Conservation (phyloP, 2,329 filamentous ascomycete species). For the Stagonosporopsis tanaceti region DNA sequence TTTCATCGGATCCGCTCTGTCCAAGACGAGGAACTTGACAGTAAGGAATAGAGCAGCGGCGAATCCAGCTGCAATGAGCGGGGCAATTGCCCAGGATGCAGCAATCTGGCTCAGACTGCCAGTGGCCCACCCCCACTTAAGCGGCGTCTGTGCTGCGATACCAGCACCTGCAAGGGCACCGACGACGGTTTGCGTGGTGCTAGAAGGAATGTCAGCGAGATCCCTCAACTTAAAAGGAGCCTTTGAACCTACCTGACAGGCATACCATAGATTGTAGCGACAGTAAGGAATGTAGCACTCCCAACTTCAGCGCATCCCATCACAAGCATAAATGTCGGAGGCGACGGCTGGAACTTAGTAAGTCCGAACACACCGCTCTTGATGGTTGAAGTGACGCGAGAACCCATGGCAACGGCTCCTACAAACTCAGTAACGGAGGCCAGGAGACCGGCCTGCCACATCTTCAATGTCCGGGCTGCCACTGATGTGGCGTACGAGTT, state of each 20-base stretch:
- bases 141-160: slow-evolving; percentile 53
- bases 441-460: slow-evolving; percentile 62
- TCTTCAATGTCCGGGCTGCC: slow-evolving; percentile 60
- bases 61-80: slow-evolving; percentile 58
- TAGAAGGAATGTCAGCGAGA: slow-evolving; percentile 31
- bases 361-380: slow-evolving; percentile 66
- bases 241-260: slow-evolving; percentile 53
- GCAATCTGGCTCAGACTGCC: slow-evolving; percentile 47
- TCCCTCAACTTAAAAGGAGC: accelerated
- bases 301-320: slow-evolving; percentile 65
- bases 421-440: slow-evolving; percentile 60
- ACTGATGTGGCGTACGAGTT: slow-evolving; percentile 61
- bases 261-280: slow-evolving; percentile 61
- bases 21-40: slow-evolving; percentile 60
- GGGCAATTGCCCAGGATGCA: slow-evolving; percentile 60
- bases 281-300: slow-evolving; percentile 64
- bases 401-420: slow-evolving; percentile 61
- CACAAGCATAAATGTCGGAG: slow-evolving; percentile 65
- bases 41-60: slow-evolving; percentile 59
- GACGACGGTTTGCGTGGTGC: slow-evolving; percentile 68
- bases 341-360: slow-evolving; percentile 54
- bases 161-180: slow-evolving; percentile 68
- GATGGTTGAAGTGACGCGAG: slow-evolving; percentile 67
- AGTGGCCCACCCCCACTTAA: slow-evolving; percentile 39
- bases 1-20: slow-evolving; percentile 58